phyloP scores from a whole-genome alignment of 75 land plant species.

The Ceratopteris richardii region DNA sequence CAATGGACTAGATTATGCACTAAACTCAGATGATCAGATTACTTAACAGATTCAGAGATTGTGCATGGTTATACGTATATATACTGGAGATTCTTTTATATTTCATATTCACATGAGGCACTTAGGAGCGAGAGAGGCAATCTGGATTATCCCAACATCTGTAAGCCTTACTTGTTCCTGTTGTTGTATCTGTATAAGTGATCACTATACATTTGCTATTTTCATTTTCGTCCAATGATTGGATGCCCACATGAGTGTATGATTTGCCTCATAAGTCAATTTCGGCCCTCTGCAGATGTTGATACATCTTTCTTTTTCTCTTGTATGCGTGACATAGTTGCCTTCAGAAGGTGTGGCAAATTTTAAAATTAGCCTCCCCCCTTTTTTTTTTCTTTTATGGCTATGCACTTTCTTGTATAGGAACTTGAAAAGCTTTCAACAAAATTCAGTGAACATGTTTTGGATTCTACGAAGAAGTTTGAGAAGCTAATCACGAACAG shows the following conservation, averaged over 20 bases:
- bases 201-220: background rate
- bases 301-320: no score
- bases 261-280: no score
- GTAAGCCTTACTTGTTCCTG: no score
- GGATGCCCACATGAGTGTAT: background rate
- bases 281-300: no score
- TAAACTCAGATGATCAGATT: no score
- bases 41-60: no score
- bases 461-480: slow-evolving; percentile 62
- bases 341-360: background rate
- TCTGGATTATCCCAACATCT: no score
- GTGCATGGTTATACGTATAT: no score
- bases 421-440: slow-evolving; percentile 56
- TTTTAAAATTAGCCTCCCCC: background rate
- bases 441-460: slow-evolving; percentile 60
- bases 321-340: slow-evolving; percentile 10
- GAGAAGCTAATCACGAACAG: slow-evolving; percentile 54
- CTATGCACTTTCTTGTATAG: slow-evolving; percentile 20
- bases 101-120: no score
- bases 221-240: background rate
- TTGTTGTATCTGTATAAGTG: background rate
- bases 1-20: no score
- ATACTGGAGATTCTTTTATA: no score
- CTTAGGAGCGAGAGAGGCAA: no score
- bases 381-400: background rate